These are phyloP conservation scores for Torulaspora pretoriensis DNA, from an alignment of 1,139 yeast species.

Conservation along the genomic window DNA sequence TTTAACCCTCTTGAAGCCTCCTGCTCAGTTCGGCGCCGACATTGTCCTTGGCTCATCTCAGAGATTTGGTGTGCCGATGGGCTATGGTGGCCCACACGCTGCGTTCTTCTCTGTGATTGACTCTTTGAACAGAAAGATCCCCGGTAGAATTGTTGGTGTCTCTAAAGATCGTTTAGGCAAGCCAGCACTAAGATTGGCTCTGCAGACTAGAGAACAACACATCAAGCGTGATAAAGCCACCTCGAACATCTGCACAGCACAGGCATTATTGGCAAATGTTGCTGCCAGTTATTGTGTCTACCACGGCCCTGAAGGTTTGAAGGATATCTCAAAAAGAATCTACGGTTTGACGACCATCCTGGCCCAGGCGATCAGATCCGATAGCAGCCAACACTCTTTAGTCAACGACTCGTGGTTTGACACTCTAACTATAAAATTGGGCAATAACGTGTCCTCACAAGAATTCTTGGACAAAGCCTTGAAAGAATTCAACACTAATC, in stretches of 20 bases:
- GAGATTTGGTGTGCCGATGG: constrained; percentile 96
- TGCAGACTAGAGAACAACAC: constrained; percentile 97
- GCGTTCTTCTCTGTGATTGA: constrained; percentile 88
- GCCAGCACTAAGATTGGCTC: constrained; percentile 82
- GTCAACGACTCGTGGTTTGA: constrained; percentile 74
- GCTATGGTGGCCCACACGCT: constrained; percentile 98
- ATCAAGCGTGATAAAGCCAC: constrained; percentile 97
- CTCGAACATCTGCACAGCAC: constrained; percentile 95
- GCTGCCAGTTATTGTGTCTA: constrained; percentile 94
- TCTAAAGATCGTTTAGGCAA: constrained; percentile 89
- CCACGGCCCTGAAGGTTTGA: constrained; percentile 92
- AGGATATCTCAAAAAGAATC: constrained; percentile 71
- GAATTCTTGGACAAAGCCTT: constrained; percentile 57
- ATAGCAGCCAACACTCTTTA: constrained; percentile 50
- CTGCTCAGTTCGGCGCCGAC: constrained; percentile 84
- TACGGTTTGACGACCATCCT: constrained; percentile 70
- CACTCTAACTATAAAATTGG: constrained; percentile 68
- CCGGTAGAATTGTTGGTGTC: constrained; percentile 93
- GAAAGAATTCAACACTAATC: constrained; percentile 60
- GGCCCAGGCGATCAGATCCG: constrained; percentile 51
- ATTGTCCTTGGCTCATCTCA: constrained; percentile 90
- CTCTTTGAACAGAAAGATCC: constrained; percentile 82
- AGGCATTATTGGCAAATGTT: constrained; percentile 91
- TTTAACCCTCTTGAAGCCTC: constrained; percentile 77
- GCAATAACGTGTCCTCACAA: constrained; percentile 47